Percentiles rank a stretch among this genome's conserved stretches.
phyloP scores from a whole-genome alignment of 73 alveolate genomes.

The Paramecium sexaurelia region DNA sequence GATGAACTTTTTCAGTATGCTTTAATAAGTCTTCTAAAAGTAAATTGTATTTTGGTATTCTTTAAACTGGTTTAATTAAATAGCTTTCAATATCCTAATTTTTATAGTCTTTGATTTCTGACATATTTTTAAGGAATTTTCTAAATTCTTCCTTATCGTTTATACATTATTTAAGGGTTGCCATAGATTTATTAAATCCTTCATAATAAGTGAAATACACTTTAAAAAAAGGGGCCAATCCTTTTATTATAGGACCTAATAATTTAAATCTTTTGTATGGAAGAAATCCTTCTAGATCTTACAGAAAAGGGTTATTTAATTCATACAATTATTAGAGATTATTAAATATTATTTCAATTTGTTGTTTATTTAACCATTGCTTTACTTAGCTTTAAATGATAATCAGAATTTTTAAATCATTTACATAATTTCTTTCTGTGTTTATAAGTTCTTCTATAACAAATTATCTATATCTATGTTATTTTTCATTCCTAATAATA shows the following conservation, averaged over 20 bases:
- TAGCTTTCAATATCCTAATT: constrained; percentile 3
- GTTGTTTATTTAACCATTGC: constrained; percentile 5
- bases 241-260: not conserved
- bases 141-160: not conserved
- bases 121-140: not conserved
- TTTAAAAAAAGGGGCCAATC: constrained; percentile 31
- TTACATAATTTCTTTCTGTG: constrained; percentile 4
- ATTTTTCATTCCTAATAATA: not conserved
- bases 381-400: not conserved
- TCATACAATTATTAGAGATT: not conserved
- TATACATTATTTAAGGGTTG: not conserved
- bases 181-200: not conserved
- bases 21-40: not conserved
- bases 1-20: not conserved
- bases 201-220: not conserved
- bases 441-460: constrained; percentile 2
- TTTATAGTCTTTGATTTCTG: not conserved
- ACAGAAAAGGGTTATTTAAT: not conserved
- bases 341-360: not conserved
- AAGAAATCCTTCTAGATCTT: not conserved
- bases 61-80: constrained; percentile 46
- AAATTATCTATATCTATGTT: constrained; percentile 8
- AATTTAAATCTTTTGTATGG: not conserved
- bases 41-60: constrained; percentile 47
- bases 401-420: not conserved